phyloP scores from a whole-genome alignment of 225 moss, liverwort and hornwort genomes.

The Antitrichia curtipendula region DNA sequence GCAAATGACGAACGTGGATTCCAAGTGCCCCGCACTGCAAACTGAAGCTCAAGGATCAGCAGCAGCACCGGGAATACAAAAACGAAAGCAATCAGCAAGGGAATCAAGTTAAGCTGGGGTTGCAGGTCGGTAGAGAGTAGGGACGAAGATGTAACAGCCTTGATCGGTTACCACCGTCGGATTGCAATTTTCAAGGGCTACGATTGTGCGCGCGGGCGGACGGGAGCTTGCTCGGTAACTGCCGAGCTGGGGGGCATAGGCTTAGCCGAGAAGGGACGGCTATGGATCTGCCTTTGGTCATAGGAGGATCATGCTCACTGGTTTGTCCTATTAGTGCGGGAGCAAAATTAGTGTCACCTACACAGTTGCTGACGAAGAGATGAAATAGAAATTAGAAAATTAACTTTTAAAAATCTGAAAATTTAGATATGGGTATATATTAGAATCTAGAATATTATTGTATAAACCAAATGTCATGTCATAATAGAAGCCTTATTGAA shows the following conservation, averaged over 20 bases:
- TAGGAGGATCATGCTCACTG: neutral
- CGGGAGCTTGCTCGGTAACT: neutral
- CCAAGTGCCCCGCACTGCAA: neutral
- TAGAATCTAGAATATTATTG: too few species aligned
- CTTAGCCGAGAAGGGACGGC: neutral
- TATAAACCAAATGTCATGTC: neutral
- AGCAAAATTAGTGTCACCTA: neutral
- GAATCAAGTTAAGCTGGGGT: neutral
- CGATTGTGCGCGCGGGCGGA: slow-evolving; percentile 5
- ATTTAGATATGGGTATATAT: neutral
- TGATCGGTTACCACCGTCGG: neutral
- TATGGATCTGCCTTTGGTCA: neutral
- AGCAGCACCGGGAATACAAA: neutral
- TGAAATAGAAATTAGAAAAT: neutral
- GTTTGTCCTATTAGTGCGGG: neutral
- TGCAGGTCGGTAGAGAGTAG: slow-evolving; percentile 16
- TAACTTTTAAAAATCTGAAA: neutral
- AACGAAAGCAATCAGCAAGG: neutral
- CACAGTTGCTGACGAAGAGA: accelerated
- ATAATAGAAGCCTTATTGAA: neutral
- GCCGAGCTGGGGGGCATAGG: neutral
- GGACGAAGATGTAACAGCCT: slow-evolving; percentile 3
- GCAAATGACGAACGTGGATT: neutral
- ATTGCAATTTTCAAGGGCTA: neutral
- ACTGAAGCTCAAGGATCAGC: neutral